Evolutionary conservation across 129 eudicot genomes (phyloP), one percentile per base, ranked within the genome.

Genomic region (Pittosporum tobira): DNA sequence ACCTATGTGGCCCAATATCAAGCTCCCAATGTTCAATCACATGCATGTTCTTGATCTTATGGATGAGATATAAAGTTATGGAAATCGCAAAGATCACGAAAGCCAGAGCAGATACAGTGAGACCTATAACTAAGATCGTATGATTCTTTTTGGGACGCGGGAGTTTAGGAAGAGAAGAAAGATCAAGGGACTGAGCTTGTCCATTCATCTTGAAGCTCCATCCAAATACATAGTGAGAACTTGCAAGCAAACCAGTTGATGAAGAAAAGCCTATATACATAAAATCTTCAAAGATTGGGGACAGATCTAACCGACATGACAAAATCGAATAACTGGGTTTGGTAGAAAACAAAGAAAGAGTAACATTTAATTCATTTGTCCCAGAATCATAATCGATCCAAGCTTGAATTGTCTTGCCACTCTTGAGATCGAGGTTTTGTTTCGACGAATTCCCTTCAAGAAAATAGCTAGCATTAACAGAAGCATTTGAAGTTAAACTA

Each of bases 251-350:
- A 62, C 91, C 97, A 20, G 97, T 88, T 34, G 97, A 85, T 40
- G 95, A 81, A 62, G 93, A 85, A 62, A 88, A 84, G 3, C 95
- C 97, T 16, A 79, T 77, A 57, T 74, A 88, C 91, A 82, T 82
- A 30, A 7, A 40, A 42, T 84, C 91, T 56, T 67, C 54, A 29
- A 81, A 65, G 47, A 71, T 58, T 3, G 77, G 59, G 0, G 94
- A 76, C 1, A 88, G 81, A 58, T 88, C 87, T 13, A 88, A 63
- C 11, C 55, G 69, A 55, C 58, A 75, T 4, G 89, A 75, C 56
- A 88, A 73, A 24, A 84, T 63, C 11, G 89, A 68, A 16, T 5
- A 51, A 53, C 14, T 54, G 30, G 96, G 96, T 28, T 84, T 88
- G 4, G 66, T 10, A 13, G 84, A 65, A 51, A 67, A 61, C 6